These are phyloP conservation scores for Glycine tomentella DNA, from an alignment of 306 rosid species.

Conservation along the genomic window DNA sequence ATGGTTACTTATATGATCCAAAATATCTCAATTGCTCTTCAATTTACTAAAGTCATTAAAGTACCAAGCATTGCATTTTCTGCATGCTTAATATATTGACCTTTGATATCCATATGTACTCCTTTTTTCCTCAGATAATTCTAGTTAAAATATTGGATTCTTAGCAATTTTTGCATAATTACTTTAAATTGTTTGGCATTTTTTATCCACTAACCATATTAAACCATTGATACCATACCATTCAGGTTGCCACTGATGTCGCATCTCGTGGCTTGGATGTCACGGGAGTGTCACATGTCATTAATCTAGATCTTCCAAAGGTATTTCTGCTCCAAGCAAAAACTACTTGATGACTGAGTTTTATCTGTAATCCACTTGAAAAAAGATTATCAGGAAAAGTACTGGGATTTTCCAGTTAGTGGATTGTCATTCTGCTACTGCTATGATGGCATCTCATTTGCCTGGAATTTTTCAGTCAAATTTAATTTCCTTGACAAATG, in stretches of 20 bases:
- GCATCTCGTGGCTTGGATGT: conserved; percentile 96
- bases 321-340: conserved; percentile 51
- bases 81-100: conserved; percentile 10
- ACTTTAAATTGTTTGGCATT: neutral
- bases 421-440: conserved; percentile 52
- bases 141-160: conserved; percentile 26
- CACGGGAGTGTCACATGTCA: conserved; percentile 88
- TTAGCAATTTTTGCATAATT: neutral
- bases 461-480: conserved; percentile 58
- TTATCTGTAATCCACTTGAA: conserved; percentile 37
- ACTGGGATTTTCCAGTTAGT: conserved; percentile 35
- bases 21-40: conserved; percentile 6
- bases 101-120: conserved; percentile 13
- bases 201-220: conserved; percentile 6
- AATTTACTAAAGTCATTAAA: conserved; percentile 4
- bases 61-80: conserved; percentile 32
- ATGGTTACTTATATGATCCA: neutral
- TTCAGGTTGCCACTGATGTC: conserved; percentile 91
- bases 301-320: conserved; percentile 95
- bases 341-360: conserved; percentile 25
- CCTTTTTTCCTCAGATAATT: conserved; percentile 21
- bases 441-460: conserved; percentile 56
- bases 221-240: conserved; percentile 32
- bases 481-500: conserved; percentile 66
- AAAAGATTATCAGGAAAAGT: conserved; percentile 35